phyloP scores from a whole-genome alignment of 2,329 filamentous ascomycete species.

The Tolypocladium endophyticum region DNA sequence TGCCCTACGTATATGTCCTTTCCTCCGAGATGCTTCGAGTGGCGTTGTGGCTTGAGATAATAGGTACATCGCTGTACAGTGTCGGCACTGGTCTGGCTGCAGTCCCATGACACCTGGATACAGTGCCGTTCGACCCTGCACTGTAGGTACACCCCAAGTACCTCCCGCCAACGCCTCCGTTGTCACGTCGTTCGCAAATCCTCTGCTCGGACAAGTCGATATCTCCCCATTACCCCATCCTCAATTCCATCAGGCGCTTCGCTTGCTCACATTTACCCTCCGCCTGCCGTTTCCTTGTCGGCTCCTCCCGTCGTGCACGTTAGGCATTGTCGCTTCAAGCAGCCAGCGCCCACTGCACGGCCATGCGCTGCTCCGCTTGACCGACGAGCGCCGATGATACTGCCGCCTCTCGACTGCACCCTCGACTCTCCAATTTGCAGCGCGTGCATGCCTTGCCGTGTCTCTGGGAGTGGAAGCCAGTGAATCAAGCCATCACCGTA shows the following conservation, averaged over 20 bases:
- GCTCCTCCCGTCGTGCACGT: neutral
- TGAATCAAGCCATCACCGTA: neutral
- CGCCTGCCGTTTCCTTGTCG: neutral
- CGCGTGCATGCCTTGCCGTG: neutral
- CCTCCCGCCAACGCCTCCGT: neutral
- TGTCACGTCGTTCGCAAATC: neutral
- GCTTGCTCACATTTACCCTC: neutral
- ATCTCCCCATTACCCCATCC: neutral
- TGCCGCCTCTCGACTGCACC: neutral
- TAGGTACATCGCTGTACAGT: neutral
- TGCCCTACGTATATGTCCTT: neutral
- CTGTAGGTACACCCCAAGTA: neutral
- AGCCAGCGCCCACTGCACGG: neutral
- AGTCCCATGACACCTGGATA: neutral
- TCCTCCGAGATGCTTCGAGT: neutral
- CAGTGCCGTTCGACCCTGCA: neutral
- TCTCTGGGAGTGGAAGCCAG: neutral
- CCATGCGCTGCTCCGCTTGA: conserved; percentile 3
- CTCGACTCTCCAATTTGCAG: neutral
- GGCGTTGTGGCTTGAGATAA: neutral
- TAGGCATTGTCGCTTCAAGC: neutral
- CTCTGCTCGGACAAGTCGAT: neutral
- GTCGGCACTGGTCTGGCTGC: neutral
- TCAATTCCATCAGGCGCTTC: neutral
- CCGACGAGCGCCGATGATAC: conserved; percentile 1